Evolutionary conservation across 2,329 filamentous ascomycete genomes (phyloP).

Genomic region (Dothidotthia symphoricarpi): DNA sequence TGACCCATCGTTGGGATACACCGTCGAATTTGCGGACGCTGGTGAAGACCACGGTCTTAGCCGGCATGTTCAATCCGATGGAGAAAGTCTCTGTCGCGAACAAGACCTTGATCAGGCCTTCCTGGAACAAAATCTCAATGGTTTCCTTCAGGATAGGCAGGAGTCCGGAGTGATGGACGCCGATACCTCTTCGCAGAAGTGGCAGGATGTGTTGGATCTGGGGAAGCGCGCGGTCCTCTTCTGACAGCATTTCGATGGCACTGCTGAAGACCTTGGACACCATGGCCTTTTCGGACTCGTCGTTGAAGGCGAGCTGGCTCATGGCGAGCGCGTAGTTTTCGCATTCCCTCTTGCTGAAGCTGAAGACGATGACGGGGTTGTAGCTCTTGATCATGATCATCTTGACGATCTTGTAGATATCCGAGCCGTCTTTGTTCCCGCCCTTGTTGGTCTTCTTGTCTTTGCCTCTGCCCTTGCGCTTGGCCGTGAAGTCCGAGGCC

Average conservation of each 20-base stretch:
- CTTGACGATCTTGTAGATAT: constrained; percentile 96
- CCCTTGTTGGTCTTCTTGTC: constrained; percentile 91
- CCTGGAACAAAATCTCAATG: constrained; percentile 98
- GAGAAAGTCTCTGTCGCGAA: constrained; percentile 99
- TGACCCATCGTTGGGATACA: constrained; percentile 73
- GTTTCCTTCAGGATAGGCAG: constrained; percentile 97
- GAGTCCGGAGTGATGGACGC: constrained; percentile 94
- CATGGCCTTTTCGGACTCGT: constrained; percentile 92
- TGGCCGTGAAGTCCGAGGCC: constrained; percentile 73
- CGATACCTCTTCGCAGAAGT: constrained; percentile 84
- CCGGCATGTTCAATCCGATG: constrained; percentile 98
- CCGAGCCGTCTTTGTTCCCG: constrained; percentile 62
- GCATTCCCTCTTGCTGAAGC: constrained; percentile 97
- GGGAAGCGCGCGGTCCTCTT: constrained; percentile 82
- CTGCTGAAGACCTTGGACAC: constrained; percentile 91
- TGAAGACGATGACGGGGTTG: constrained; percentile 98
- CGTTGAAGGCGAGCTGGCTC: constrained; percentile 87
- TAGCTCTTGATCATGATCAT: constrained; percentile 99
- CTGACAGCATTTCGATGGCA: constrained; percentile 87
- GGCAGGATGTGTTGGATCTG: constrained; percentile 91
- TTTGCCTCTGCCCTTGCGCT: constrained; percentile 81
- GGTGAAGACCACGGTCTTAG: constrained; percentile 98
- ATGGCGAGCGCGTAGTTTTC: constrained; percentile 87
- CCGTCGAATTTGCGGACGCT: constrained; percentile 96
- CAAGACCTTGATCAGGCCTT: constrained; percentile 94